Base-by-base conservation (phyloP, 148 eudicot genomes). In the Pharnaceum exiguum region DNA sequence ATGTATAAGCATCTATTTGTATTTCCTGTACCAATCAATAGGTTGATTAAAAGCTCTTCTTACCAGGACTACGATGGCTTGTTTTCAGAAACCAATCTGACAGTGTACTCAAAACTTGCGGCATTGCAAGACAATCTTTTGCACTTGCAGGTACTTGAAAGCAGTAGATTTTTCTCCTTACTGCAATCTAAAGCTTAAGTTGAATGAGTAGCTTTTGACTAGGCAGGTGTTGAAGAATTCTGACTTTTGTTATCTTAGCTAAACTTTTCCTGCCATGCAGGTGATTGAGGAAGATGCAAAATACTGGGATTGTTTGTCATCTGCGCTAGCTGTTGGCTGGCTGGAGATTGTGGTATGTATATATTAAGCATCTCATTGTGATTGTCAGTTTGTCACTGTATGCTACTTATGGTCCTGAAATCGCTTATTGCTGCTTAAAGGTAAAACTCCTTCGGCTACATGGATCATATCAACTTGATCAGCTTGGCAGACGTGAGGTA, bases 271-370 rank as follows among this genome's bases (percentile, higher is more conserved):
- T 15, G 15, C 25, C 17, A 33, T 67, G 61, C 66, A 76, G 93
- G 76, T 55, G 35, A 62, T 85, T 72, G 98, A 93, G 73, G 85
- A 81, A 62, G 85, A 88, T 76, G 74, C 69, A 59, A 74, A 72
- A 46, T 93, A 88, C 65, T 93, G 98, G 98, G 84, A 81, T 52
- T 78, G 84, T 38, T 58, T 88, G 43, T 74, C 86, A 27, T 85
- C 98, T 47, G 90, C 96, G 7, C 69, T 88, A 62, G 86, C 96
- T 32, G 79, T 93, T 75, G 98, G 98, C 55, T 93, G 98, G 98
- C 79, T 93, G 40, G 96, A 93, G 57, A 67, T 82, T 76, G 98
- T 80, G 87, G 98, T 93, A 69, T 65, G 86, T 67, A 7, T 39
- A 30, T 59, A 36, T 3, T 15, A 23, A 29, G 27, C 12, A 32